These are phyloP conservation scores for Pseudonectria foliicola DNA, from an alignment of 2,329 filamentous ascomycete genomes.

Conservation along the genomic window DNA sequence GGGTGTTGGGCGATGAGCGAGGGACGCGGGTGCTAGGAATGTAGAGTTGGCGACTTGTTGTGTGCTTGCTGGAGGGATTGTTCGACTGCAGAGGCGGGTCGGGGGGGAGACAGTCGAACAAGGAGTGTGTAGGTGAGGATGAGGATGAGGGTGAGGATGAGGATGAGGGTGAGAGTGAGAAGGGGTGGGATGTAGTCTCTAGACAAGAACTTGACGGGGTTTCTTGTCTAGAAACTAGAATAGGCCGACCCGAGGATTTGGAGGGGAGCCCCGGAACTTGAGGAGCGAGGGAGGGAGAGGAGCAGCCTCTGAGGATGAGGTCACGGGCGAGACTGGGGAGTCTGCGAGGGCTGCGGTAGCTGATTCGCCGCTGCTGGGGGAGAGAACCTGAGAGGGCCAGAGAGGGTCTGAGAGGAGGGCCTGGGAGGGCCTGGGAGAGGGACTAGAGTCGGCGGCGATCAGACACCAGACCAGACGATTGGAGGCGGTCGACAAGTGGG, in stretches of 20 bases:
- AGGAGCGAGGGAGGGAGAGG: conserved; percentile 19
- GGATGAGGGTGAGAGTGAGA: neutral
- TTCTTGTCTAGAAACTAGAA: conserved; percentile 16
- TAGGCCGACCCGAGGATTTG: neutral
- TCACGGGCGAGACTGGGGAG: conserved; percentile 19
- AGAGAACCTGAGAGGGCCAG: conserved; percentile 7
- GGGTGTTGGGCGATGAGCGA: too few species aligned
- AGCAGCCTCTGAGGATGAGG: conserved; percentile 20
- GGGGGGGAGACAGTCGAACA: neutral
- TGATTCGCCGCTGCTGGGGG: conserved; percentile 19
- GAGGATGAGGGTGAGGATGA: too few species aligned
- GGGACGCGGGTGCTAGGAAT: too few species aligned
- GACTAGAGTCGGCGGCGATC: conserved; percentile 19
- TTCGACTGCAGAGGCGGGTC: neutral
- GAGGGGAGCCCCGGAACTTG: conserved; percentile 4
- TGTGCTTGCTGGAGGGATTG: neutral
- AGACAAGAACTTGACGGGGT: too few species aligned
- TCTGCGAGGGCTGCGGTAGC: conserved; percentile 7
- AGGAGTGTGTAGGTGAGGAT: too few species aligned
- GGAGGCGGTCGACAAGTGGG: conserved; percentile 10
- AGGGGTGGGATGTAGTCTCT: too few species aligned
- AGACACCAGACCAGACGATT: conserved; percentile 19
- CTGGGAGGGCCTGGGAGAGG: conserved; percentile 3
- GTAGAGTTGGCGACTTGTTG: too few species aligned
- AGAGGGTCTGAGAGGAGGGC: too few species aligned